Evolutionary conservation across 2,329 filamentous ascomycete species (phyloP).

Genomic region (Xylaria sp.): DNA sequence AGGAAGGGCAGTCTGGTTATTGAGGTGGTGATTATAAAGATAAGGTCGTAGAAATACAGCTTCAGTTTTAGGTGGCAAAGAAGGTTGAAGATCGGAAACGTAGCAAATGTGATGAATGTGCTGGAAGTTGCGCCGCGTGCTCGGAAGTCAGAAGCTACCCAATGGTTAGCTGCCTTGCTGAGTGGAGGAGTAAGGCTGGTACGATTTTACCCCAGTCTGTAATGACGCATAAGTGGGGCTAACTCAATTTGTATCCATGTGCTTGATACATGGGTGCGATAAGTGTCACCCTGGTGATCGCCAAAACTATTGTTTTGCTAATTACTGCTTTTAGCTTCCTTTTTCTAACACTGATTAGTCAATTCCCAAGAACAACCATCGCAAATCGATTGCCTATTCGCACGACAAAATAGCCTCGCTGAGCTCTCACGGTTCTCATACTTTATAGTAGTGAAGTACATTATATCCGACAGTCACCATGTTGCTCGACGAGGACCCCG

Average conservation of each 20-base stretch:
- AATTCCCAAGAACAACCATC: constrained; percentile 4
- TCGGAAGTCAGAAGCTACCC: constrained; percentile 15
- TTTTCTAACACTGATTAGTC: background rate
- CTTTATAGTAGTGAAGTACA: background rate
- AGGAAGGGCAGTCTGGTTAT: constrained; percentile 5
- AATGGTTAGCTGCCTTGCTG: constrained; percentile 3
- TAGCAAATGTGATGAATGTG: constrained; percentile 7
- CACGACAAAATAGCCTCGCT: background rate
- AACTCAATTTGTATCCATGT: background rate
- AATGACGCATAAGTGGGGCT: constrained; percentile 32
- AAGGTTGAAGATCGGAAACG: background rate
- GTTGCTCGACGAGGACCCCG: constrained; percentile 94
- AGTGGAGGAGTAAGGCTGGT: constrained; percentile 1
- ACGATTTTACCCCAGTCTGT: background rate
- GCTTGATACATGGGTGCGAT: background rate
- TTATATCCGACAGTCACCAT: constrained; percentile 64
- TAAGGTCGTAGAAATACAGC: background rate
- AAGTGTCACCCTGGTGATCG: constrained; percentile 48
- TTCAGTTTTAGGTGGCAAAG: background rate
- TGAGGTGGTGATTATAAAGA: constrained; percentile 1
- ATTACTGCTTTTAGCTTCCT: constrained; percentile 37
- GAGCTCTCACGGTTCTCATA: background rate
- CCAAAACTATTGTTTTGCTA: constrained; percentile 43
- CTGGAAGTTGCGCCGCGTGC: background rate
- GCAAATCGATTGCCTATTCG: constrained; percentile 8